Evolutionary conservation across 164 flowering plant genomes (phyloP), one percentile per base, ranked within the genome.

Genomic region (Umbilicus rupestris): DNA sequence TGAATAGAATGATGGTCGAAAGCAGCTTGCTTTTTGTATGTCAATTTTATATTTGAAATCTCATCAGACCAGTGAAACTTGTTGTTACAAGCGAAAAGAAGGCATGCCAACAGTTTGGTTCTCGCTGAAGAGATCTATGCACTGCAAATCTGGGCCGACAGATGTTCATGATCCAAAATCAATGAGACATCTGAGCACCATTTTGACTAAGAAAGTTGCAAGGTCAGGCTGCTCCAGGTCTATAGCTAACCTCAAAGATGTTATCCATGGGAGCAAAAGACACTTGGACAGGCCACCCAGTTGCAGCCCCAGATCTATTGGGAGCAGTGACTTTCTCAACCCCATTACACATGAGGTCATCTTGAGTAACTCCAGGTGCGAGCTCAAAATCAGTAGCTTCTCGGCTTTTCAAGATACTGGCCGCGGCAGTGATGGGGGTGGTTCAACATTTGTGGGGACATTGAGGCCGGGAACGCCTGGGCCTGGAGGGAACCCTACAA

Each of bases 191-290:
- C 72, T 87, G 73, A 74, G 76, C 72, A 72, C 85, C 67, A 87
- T 90, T 72, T 74, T 84, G 78, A 87, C 95, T 8, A 84, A 66
- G 59, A 88, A 78, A 69, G 69, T 78, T 17, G 79, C 84, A 8
- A 80, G 91, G 84, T 94, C 98, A 45, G 98, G 98, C 1, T 94
- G 98, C 69, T 91, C 98, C 68, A 85, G 95, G 84, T 94, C 98
- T 31, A 91, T 94, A 50, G 86, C 97, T 24, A 94, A 91, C 74
- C 93, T 94, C 69, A 91, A 82, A 72, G 98, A 94, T 79, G 98
- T 89, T 6, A 91, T 91, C 66, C 91, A 89, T 78, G 95, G 95
- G 39, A 89, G 93, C 79, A 89, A 87, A 66, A 80, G 90, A 64
- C 98, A 91, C 65, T 22, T 78, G 31, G 90, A 91, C 10, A 87